Percentiles rank a stretch among this genome's conserved stretches.
Conservation (phyloP, 2,329 filamentous ascomycete species). For the Microdochium paspali region DNA sequence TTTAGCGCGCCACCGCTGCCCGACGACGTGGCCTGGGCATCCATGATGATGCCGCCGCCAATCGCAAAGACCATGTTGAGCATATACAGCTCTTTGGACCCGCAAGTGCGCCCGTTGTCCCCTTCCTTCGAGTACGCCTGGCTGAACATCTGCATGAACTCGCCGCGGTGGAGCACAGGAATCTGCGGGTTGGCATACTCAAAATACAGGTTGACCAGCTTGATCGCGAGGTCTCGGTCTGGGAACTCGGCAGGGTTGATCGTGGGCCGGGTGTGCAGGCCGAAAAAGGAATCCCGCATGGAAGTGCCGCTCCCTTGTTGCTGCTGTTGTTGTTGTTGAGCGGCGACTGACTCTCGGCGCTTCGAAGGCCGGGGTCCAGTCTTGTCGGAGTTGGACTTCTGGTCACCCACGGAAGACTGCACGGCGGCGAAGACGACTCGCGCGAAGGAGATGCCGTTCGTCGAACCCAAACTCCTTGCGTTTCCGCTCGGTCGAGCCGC, state of each 20-base stretch:
- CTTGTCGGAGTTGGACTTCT: constrained; percentile 60
- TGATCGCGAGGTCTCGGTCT: constrained; percentile 60
- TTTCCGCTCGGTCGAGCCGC: constrained; percentile 50
- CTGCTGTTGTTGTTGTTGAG: no score
- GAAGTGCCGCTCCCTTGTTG: constrained; percentile 47
- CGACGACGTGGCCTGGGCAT: constrained; percentile 39
- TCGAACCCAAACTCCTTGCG: constrained; percentile 72
- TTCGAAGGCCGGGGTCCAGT: constrained; percentile 51
- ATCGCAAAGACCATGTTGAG: constrained; percentile 97
- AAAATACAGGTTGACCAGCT: constrained; percentile 78
- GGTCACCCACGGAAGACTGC: constrained; percentile 57
- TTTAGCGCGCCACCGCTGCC: constrained; percentile 20
- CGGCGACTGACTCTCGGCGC: constrained; percentile 5
- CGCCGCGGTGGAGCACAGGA: constrained; percentile 77
- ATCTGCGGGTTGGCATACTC: constrained; percentile 96
- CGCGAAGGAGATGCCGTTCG: constrained; percentile 88
- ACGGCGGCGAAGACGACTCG: constrained; percentile 90
- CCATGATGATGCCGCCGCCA: constrained; percentile 82
- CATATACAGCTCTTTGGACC: constrained; percentile 79
- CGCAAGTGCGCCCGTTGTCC: constrained; percentile 46
- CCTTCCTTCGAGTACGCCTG: constrained; percentile 66
- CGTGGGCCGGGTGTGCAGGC: constrained; percentile 82
- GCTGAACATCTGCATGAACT: constrained; percentile 85
- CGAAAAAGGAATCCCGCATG: constrained; percentile 94
- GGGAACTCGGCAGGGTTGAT: constrained; percentile 83